These are phyloP conservation scores for Glycine tomentella DNA, from an alignment of 306 rosid species.

Conservation along the genomic window DNA sequence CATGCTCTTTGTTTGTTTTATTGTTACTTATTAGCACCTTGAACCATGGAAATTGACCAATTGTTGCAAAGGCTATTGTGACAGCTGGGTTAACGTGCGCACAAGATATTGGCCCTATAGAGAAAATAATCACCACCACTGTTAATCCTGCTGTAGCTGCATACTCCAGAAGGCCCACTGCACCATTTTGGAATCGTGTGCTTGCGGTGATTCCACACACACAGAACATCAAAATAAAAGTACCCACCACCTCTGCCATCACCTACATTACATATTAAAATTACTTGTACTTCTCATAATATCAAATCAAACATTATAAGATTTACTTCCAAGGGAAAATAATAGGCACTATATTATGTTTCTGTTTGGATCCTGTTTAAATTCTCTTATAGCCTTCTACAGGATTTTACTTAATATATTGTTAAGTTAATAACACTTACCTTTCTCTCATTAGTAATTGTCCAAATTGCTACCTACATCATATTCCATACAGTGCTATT, in stretches of 20 bases:
- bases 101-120: slow-evolving; percentile 76
- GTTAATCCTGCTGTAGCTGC: slow-evolving; percentile 87
- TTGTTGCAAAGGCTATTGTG: slow-evolving; percentile 82
- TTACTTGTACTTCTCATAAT: slow-evolving; percentile 1
- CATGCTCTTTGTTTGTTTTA: neutral
- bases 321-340: slow-evolving; percentile 2
- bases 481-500: slow-evolving; percentile 6
- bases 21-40: slow-evolving; percentile 51
- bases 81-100: slow-evolving; percentile 92
- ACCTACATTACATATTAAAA: slow-evolving; percentile 51
- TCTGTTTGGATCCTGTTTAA: neutral
- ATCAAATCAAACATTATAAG: neutral
- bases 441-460: slow-evolving; percentile 3
- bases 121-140: slow-evolving; percentile 74
- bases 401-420: neutral
- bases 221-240: slow-evolving; percentile 77
- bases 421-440: neutral
- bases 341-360: neutral
- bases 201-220: slow-evolving; percentile 74
- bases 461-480: neutral
- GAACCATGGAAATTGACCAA: slow-evolving; percentile 84
- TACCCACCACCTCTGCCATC: slow-evolving; percentile 83
- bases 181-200: slow-evolving; percentile 59
- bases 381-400: neutral
- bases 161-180: slow-evolving; percentile 76